Conservation (phyloP, 495 filamentous ascomycete genomes). For the Glutinoglossum americanum region DNA sequence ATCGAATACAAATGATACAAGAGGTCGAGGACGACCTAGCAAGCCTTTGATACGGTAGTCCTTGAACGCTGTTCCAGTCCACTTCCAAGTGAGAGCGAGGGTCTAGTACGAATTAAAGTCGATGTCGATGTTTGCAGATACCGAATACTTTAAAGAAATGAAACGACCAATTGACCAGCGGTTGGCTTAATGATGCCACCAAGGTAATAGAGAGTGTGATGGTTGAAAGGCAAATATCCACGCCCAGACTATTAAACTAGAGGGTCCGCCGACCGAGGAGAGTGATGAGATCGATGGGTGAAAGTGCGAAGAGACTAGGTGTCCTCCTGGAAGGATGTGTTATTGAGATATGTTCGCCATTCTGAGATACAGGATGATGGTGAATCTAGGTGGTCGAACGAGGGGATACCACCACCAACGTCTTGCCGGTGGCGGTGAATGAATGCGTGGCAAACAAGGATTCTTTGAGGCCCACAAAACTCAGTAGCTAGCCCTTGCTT, state of each 20-base stretch:
- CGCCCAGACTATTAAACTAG: neutral
- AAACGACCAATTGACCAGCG: neutral
- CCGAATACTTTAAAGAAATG: neutral
- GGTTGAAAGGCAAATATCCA: neutral
- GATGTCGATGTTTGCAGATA: neutral
- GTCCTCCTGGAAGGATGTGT: neutral
- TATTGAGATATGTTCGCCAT: neutral
- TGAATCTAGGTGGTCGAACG: neutral
- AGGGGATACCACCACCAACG: neutral
- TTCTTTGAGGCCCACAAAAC: neutral
- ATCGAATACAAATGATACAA: neutral
- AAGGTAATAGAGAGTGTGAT: neutral
- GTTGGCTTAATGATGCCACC: neutral
- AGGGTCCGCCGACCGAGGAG: neutral
- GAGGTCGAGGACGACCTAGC: neutral
- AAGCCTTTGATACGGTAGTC: neutral
- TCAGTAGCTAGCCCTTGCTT: neutral
- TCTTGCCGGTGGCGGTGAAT: neutral
- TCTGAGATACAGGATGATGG: neutral
- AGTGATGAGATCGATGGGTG: neutral
- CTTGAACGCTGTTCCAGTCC: neutral
- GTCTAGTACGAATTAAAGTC: neutral
- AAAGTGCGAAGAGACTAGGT: neutral
- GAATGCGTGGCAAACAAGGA: neutral
- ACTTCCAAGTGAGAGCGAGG: neutral